Evolutionary conservation across 1,139 yeast genomes (phyloP).

Genomic region (Ogataea hybrid): DNA sequence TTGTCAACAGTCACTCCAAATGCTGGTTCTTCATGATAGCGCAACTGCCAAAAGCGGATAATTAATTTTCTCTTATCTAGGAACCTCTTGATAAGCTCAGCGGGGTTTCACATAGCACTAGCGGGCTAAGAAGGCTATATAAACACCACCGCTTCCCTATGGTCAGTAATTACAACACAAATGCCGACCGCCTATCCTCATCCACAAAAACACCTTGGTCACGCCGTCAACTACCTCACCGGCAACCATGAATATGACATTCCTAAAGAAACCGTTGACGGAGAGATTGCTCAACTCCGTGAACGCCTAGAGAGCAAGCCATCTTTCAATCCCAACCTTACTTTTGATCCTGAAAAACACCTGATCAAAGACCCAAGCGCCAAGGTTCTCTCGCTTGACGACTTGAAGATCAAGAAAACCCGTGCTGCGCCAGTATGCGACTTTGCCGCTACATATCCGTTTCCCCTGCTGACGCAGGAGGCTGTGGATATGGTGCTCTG

Average conservation of each 20-base stretch:
- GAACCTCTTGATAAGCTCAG: too few relatives aligned
- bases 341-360: not conserved
- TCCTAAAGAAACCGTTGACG: constrained; percentile 27
- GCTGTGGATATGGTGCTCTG: constrained; percentile 35
- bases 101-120: too few relatives aligned
- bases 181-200: constrained; percentile 12
- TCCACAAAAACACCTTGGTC: constrained; percentile 19
- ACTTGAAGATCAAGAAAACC: not conserved
- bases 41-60: too few relatives aligned
- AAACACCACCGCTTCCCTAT: too few relatives aligned
- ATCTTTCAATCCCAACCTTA: not conserved
- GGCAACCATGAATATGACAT: constrained; percentile 23
- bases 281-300: constrained; percentile 12
- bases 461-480: constrained; percentile 33
- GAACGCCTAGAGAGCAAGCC: not conserved
- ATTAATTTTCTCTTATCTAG: too few relatives aligned
- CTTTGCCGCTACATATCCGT: constrained; percentile 34
- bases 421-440: constrained; percentile 25
- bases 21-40: too few relatives aligned
- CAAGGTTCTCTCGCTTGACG: not conserved
- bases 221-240: constrained; percentile 25
- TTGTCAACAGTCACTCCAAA: too few relatives aligned
- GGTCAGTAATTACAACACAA: too few relatives aligned
- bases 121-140: too few relatives aligned
- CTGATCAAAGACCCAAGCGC: not conserved